Percentiles rank a stretch among this genome's conserved stretches.
Evolutionary conservation across 2,329 filamentous ascomycete genomes (phyloP).

Genomic region (Claviceps digitariae): DNA sequence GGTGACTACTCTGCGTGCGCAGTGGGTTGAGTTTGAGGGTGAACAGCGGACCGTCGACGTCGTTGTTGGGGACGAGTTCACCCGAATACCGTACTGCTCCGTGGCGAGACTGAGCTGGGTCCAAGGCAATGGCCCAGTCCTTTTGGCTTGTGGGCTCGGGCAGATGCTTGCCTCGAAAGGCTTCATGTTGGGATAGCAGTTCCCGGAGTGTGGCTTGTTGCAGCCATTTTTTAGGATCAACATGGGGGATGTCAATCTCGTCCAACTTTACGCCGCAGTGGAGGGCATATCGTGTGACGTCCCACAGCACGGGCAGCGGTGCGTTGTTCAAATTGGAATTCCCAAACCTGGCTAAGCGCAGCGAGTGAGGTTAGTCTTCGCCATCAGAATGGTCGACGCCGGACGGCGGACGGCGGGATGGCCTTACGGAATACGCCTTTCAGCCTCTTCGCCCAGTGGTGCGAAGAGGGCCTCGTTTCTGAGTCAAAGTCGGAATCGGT

Average conservation of each 20-base stretch:
- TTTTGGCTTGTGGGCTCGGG: slow-evolving; percentile 30
- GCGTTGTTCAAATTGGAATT: slow-evolving; percentile 24
- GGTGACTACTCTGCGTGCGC: slow-evolving; percentile 33
- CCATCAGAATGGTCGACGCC: not conserved
- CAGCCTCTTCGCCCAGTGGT: slow-evolving; percentile 15
- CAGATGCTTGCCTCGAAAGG: slow-evolving; percentile 30
- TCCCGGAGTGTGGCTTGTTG: slow-evolving; percentile 31
- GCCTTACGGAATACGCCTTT: slow-evolving; percentile 27
- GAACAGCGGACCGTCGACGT: slow-evolving; percentile 27
- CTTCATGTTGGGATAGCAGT: slow-evolving; percentile 23
- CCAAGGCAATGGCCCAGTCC: slow-evolving; percentile 32
- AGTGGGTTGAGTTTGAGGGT: slow-evolving; percentile 33
- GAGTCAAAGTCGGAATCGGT: slow-evolving; percentile 1
- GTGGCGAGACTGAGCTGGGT: slow-evolving; percentile 19
- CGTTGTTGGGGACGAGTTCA: slow-evolving; percentile 23
- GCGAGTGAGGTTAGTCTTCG: not conserved
- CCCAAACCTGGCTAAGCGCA: slow-evolving; percentile 24
- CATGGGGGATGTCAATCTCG: slow-evolving; percentile 22
- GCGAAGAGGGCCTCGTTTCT: too few species aligned
- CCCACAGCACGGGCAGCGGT: slow-evolving; percentile 38
- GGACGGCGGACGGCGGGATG: too few species aligned
- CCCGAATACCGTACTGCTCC: slow-evolving; percentile 31
- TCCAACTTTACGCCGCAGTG: slow-evolving; percentile 30
- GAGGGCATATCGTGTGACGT: slow-evolving; percentile 33
- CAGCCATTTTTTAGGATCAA: slow-evolving; percentile 20